Percentiles rank a stretch among this genome's conserved stretches.
These are phyloP conservation scores for Basidiobolus meristosporus DNA, from an alignment of 371 early-diverging fungal species.

Conservation along the genomic window DNA sequence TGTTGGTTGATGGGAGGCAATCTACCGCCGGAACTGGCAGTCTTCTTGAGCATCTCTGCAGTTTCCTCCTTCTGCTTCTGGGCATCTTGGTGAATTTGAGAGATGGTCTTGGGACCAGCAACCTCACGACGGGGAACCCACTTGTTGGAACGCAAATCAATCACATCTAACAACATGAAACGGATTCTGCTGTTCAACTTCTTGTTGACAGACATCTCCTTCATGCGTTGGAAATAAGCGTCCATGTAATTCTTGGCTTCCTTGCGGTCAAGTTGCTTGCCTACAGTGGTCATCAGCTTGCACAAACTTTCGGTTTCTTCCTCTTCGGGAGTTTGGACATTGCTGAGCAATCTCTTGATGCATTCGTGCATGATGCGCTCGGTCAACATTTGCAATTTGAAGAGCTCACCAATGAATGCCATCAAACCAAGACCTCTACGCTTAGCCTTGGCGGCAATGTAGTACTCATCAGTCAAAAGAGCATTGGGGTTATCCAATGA, in stretches of 20 bases:
- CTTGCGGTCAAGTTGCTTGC: conserved; percentile 34
- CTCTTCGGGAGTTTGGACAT: conserved; percentile 50
- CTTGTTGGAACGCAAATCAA: conserved; percentile 65
- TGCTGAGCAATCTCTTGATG: conserved; percentile 47
- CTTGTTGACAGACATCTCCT: conserved; percentile 33
- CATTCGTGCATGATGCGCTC: conserved; percentile 85
- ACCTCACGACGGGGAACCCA: conserved; percentile 47
- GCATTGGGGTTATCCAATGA: conserved; percentile 11
- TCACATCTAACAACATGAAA: conserved; percentile 82
- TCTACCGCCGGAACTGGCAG: conserved; percentile 35
- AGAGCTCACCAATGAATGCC: conserved; percentile 87
- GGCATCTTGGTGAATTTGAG: conserved; percentile 66
- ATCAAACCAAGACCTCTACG: conserved; percentile 86
- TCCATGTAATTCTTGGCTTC: conserved; percentile 33
- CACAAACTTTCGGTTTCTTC: conserved; percentile 86
- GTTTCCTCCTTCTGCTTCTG: conserved; percentile 43
- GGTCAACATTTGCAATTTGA: conserved; percentile 68
- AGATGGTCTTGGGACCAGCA: conserved; percentile 70
- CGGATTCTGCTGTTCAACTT: conserved; percentile 68
- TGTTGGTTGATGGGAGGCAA: conserved; percentile 2
- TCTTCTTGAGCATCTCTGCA: conserved; percentile 39
- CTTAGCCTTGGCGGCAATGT: conserved; percentile 76
- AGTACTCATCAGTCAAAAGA: conserved; percentile 56
- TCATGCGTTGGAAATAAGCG: conserved; percentile 58
- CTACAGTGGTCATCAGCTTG: conserved; percentile 77